Base-by-base conservation (phyloP, 768 basidiomycete species). In the Sarcodon sp. region DNA sequence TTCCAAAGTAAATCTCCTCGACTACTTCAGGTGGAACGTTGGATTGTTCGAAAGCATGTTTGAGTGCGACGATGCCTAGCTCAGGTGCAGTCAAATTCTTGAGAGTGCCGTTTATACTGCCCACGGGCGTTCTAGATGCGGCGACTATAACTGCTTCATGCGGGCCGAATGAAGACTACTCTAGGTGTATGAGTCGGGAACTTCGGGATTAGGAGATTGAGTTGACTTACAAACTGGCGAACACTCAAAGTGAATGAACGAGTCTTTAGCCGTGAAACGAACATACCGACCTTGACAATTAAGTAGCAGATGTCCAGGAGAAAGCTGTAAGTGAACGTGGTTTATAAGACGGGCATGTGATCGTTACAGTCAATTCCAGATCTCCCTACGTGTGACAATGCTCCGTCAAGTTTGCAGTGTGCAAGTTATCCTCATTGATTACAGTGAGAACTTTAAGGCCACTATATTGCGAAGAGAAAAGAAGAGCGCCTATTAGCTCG, bases 1-100 rank as follows among this genome's bases (percentile, higher is more conserved):
- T 93, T 55, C 96, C 96, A 60, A 97, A 85, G 76, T 85, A 98
- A 57, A 97, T 72, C 69, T 99, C 96, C 65, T 98, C 92, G n/a
- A 89, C 82, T 50, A 76, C 61, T 1, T 81, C 74, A 13, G 92
- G 85, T 57, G 84, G 78, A 59, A 98, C 75, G 47, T 82, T 79
- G 43, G 83, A 81, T 47, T 83, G 76, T 53, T 80, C 75, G 49
- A 98, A 73, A 15, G 92, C 96, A 62, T 87, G 85, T 66, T 92
- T 97, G 62, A 98, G 75, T 37, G 89, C 96, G 47, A 83, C 69
- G 33, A 77, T 66, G 56, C 96, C 96, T 49, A 99, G 85, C 62
- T 99, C 83, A 46, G 90, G 80, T 11, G 94, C 94, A 11, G 88
- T 87, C 62, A 94, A 70, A 43, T 79, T 69, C 66, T 94, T 90